Conservation (phyloP, 2,329 filamentous ascomycete species). For the Fusarium pseudoanthophilum region DNA sequence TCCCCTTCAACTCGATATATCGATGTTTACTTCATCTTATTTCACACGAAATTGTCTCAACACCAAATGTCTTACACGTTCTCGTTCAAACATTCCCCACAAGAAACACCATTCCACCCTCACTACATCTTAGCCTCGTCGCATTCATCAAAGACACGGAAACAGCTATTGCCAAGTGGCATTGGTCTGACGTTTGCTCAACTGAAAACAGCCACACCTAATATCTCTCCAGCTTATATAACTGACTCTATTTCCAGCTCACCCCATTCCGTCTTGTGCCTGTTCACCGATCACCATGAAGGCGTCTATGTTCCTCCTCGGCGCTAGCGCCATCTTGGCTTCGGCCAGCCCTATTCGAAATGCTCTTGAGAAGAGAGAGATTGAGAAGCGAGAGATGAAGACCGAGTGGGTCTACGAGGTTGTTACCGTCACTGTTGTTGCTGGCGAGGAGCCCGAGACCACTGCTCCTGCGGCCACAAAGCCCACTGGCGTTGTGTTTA, state of each 20-base stretch:
- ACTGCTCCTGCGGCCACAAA: conserved; percentile 27
- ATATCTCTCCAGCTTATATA: conserved; percentile 29
- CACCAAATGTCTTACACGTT: conserved; percentile 40
- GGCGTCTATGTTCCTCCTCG: conserved; percentile 58
- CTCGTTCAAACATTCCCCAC: conserved; percentile 35
- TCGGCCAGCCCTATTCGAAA: conserved; percentile 53
- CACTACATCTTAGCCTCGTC: conserved; percentile 25
- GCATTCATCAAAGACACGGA: conserved; percentile 31
- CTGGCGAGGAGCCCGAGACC: conserved; percentile 34
- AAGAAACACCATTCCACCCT: conserved; percentile 38
- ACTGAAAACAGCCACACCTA: conserved; percentile 33
- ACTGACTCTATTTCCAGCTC: conserved; percentile 38
- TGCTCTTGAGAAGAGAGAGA: conserved; percentile 52
- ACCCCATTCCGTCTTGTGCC: conserved; percentile 17
- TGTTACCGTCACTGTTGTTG: conserved; percentile 59
- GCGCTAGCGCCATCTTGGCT: conserved; percentile 59
- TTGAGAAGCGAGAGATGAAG: conserved; percentile 53
- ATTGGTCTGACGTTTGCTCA: conserved; percentile 20
- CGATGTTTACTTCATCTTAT: conserved; percentile 9
- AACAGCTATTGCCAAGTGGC: conserved; percentile 36
- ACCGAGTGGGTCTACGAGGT: conserved; percentile 56
- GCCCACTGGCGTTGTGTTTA: conserved; percentile 37
- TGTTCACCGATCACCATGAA: conserved; percentile 58
- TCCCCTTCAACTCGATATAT: conserved; percentile 2
- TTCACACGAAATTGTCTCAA: conserved; percentile 23